Conservation (phyloP, 257 asterid species). For the Penstemon eatonii region DNA sequence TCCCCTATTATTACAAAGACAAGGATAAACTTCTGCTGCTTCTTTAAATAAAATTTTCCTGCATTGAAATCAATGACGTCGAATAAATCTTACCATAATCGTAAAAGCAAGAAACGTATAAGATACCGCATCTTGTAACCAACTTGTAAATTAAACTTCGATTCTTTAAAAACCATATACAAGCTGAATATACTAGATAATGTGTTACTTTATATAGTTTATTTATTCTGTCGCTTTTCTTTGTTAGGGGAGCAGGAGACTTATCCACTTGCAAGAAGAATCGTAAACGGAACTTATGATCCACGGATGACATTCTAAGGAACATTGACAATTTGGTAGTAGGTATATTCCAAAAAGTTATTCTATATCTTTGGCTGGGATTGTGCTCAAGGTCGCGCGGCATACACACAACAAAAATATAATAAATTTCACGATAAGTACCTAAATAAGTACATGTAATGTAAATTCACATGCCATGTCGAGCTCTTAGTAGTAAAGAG, state of each 20-base stretch:
- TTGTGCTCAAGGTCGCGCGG: not conserved
- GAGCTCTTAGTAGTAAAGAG: slow-evolving; percentile 61
- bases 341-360: not conserved
- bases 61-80: not conserved
- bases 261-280: slow-evolving; percentile 9
- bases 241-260: not conserved
- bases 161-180: too few species aligned
- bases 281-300: slow-evolving; percentile 5
- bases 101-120: not conserved
- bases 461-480: slow-evolving; percentile 24
- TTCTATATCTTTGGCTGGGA: too few species aligned
- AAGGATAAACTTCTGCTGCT: slow-evolving; percentile 16
- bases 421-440: slow-evolving; percentile 12
- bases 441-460: slow-evolving; percentile 29
- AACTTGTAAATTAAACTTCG: too few species aligned
- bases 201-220: too few species aligned
- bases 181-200: too few species aligned
- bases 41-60: slow-evolving; percentile 8
- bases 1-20: slow-evolving; percentile 6
- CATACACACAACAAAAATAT: not conserved
- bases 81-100: not conserved
- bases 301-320: not conserved
- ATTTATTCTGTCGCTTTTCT: too few species aligned
- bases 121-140: not conserved
- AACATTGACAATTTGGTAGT: not conserved